Evolutionary conservation across 495 filamentous ascomycete genomes (phyloP), one percentile per base, ranked within the genome.

Genomic region (Bombardia bombarda): DNA sequence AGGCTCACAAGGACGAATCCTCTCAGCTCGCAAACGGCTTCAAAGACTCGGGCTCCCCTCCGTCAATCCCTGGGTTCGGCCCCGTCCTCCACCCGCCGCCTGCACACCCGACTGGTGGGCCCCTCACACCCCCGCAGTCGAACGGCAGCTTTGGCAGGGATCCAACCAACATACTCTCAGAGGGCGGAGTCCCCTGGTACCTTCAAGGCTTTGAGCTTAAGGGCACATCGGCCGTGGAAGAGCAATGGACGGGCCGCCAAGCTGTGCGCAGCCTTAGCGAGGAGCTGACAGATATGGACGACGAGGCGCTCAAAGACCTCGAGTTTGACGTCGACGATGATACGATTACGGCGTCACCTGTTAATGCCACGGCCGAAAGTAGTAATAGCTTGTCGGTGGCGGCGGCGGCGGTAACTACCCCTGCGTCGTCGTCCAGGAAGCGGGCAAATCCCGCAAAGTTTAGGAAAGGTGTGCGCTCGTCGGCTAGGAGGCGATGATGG

Each of bases 161-260:
- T 17, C 53, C 77, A 32, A 61, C 70, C 8, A 72, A 78, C 14
- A 66, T 73, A 4, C 63, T 92, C 24, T 70, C 75, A 3, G 67
- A 82, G 37, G 89, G 89, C 35, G 89, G 89, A 10, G 72, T 90
- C 6, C 81, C 84, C 9, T 95, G 90, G 88, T 96, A 93, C 65
- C 78, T 94, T 53, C 72, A 87, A 47, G 75, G 78, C 9, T 90
- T 92, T 53, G 79, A 90, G 28, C 85, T 83, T 0, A 57, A 75
- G 39, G 88, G 90, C 14, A 93, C 86, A 0, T 86, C 64, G 0
- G 66, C 62, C 1, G 60, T 54, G 8, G 83, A 88, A 38, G 84
- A 90, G 63, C 73, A 81, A 43, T 89, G 84, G 79, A 80, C 78
- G 3, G 87, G 84, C 10, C 72, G 82, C 16, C 84, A 87, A 38